Base-by-base conservation (phyloP, 2,329 filamentous ascomycete species). In the Leptographium lundbergii region DNA sequence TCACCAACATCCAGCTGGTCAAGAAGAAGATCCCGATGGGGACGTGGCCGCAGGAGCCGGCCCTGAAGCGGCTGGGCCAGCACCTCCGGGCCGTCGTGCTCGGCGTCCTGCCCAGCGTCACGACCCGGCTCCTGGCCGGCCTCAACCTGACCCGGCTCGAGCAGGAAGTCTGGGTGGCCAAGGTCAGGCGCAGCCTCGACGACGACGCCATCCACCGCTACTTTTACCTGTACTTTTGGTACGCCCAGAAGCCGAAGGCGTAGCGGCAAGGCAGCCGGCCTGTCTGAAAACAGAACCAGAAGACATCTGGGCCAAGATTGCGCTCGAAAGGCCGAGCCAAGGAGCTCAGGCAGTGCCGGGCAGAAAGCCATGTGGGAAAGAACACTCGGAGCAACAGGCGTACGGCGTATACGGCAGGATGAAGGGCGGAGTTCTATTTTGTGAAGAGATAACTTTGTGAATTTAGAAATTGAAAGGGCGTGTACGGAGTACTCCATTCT, bases 1-100 rank as follows among this genome's bases (percentile, higher is more conserved):
- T 78, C 64, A 66, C 63, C 17, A 71, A 74, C 61, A 67, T 78
- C 17, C 67, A 69, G 5, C 67, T 69, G 56, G 65, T 72, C 50
- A 68, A 69, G 36, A 70, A 73, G 59, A 77, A 76, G 62, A 69
- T 76, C 0, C 75, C 76, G 4, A 68, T 77, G 25, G 75, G 74
- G 0, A 66, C 69, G 2, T 79, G 76, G 77, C 64, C 74, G 6
- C 67, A 66, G 50, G 73, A 77, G 56, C 66, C 22, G 3, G 11
- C 62, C 11, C 69, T 63, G 62, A 65, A 74, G 22, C 70, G 72
- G 36, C 63, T 76, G 1, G 76, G 76, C 10, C 64, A 70, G 27
- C 70, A 75, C 59, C 71, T 72, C 66, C 69, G 70, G 59, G 63
- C 67, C 14, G 69, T 69, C 55, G 66, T 76, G 11, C 60, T 65